Evolutionary conservation across 495 filamentous ascomycete species (phyloP).

Genomic region (Cetradonia linearis): DNA sequence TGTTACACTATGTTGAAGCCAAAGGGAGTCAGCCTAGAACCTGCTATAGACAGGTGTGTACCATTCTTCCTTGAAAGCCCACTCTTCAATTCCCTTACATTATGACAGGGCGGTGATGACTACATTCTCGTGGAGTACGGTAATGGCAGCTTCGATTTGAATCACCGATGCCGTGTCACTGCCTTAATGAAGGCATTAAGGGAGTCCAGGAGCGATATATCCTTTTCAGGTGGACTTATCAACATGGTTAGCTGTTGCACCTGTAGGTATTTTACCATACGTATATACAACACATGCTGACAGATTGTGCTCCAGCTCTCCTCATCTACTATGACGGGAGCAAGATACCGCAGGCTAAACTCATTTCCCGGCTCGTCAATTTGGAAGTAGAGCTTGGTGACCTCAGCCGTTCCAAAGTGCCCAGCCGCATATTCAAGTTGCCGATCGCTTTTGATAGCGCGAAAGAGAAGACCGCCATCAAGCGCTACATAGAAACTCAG

Average conservation of each 20-base stretch:
- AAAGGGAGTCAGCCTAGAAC: conserved; percentile 35
- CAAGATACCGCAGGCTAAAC: conserved; percentile 29
- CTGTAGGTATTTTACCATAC: conserved; percentile 21
- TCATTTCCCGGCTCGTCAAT: conserved; percentile 28
- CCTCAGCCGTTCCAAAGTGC: conserved; percentile 36
- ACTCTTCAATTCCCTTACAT: not conserved
- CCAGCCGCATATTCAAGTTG: conserved; percentile 42
- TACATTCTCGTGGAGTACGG: conserved; percentile 47
- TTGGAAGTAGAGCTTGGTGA: conserved; percentile 31
- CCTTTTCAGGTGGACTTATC: conserved; percentile 33
- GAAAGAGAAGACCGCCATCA: conserved; percentile 38
- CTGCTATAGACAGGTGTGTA: conserved; percentile 39
- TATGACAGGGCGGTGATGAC: conserved; percentile 41
- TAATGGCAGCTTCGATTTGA: conserved; percentile 38
- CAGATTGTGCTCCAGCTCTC: conserved; percentile 28
- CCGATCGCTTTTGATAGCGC: conserved; percentile 45
- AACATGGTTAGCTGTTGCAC: conserved; percentile 42
- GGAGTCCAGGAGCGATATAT: conserved; percentile 26
- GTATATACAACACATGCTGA: not conserved
- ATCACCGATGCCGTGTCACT: conserved; percentile 41
- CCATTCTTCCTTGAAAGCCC: not conserved
- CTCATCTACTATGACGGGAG: conserved; percentile 40
- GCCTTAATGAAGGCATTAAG: conserved; percentile 36
- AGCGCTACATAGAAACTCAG: conserved; percentile 49
- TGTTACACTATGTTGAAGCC: conserved; percentile 32